Base-by-base conservation (phyloP, 208 protist genomes). In the Acanthamoeba lenticulata region DNA sequence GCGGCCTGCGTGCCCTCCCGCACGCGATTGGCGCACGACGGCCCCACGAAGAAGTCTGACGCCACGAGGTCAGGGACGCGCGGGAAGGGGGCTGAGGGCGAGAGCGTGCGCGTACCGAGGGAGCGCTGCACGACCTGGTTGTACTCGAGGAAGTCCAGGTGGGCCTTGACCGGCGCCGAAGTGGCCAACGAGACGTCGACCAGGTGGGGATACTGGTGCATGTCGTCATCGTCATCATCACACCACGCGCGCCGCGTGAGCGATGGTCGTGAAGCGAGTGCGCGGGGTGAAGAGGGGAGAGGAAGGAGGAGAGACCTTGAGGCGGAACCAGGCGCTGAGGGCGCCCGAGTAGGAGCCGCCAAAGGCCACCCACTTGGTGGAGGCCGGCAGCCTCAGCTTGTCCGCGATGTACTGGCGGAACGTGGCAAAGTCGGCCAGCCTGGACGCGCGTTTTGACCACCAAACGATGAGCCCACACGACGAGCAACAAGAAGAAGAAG, bases 341-440 rank as follows among this genome's bases (percentile, higher is more conserved):
- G 83, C 45, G 21, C 83, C 83, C 9, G 83, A 69, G 15, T 90
- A 90, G 52, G 52, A 69, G 6, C 83, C 83, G 55, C 83, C 83
- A 27, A 90, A 90, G 32, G 52, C n/a, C 24, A 90, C 24, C 83
- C 83, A 90, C 83, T 90, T 90, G 83, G 45, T 90, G 34, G 29
- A 19, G 19, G 36, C 17, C 24, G 83, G 45, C 45, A 90, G 29
- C 44, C 24, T 24, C 2, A 69, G 34, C 83, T 90, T 90, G 27
- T 69, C n/a, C 34, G 9, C 15, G 52, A 90, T 60, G 55, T 69
- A 90, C 83, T 60, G 36, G 17, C 55, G 83, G 52, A 90, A 69
- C 5, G 36, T 21, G 4, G 45, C 83, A 60, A 90, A 69, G n/a
- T 90, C 83, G 34, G 83, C 83, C 83, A 90, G 40, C 29, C 52